These are phyloP conservation scores for Centrapalus pauciflorus DNA, from an alignment of 129 eudicot genomes.

Conservation along the genomic window DNA sequence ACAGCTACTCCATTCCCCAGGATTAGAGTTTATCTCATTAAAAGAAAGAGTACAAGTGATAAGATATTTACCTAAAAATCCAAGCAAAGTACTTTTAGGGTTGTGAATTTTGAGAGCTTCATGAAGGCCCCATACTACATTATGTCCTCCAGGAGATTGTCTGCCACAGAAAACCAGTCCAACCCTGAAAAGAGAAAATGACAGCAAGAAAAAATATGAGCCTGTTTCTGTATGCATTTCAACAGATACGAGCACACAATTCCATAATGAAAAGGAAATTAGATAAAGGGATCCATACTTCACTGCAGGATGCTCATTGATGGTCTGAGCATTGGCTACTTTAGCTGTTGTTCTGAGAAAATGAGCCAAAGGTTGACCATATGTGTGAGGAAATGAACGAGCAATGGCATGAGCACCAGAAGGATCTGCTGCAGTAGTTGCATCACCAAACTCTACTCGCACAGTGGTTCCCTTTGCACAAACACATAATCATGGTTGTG, in stretches of 20 bases:
- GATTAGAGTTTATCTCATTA: not conserved
- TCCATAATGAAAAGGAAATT: not conserved
- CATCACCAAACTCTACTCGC: constrained; percentile 93
- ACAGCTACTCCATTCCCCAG: too few relatives aligned
- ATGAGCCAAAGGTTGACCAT: constrained; percentile 91
- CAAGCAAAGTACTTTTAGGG: constrained; percentile 67
- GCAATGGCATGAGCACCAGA: constrained; percentile 74
- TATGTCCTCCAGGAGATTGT: constrained; percentile 99
- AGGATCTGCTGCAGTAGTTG: constrained; percentile 79
- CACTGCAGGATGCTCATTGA: constrained; percentile 73
- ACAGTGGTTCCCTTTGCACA: constrained; percentile 82
- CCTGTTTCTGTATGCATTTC: not conserved
- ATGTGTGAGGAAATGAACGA: constrained; percentile 83
- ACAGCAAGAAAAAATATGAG: not conserved
- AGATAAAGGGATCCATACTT: constrained; percentile 37
- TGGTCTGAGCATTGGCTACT: constrained; percentile 85
- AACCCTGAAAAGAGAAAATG: constrained; percentile 56
- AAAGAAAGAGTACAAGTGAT: not conserved
- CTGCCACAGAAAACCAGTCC: constrained; percentile 96
- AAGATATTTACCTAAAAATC: constrained; percentile 64
- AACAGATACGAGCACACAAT: constrained; percentile 8
- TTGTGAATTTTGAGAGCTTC: constrained; percentile 90
- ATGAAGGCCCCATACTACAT: constrained; percentile 95
- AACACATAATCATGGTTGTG: constrained; percentile 1
- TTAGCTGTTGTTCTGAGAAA: constrained; percentile 86